phyloP scores from a whole-genome alignment of 331 rosid genomes.

The Cydonia oblonga region DNA sequence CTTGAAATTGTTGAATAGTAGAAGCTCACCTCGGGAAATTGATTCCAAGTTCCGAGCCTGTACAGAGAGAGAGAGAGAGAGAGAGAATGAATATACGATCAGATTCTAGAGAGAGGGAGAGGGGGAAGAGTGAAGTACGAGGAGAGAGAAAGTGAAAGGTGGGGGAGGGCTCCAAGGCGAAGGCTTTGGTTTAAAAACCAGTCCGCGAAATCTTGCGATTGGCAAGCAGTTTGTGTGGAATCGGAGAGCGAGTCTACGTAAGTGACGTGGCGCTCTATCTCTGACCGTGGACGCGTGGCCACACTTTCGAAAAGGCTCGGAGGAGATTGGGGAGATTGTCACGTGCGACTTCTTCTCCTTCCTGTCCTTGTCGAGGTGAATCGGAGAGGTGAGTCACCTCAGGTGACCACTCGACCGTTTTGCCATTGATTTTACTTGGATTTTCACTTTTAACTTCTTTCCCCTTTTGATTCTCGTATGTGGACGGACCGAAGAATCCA shows the following conservation, averaged over 20 bases:
- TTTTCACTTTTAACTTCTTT: no score
- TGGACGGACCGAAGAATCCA: no score
- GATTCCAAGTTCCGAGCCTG: not conserved
- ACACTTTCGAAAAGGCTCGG: not conserved
- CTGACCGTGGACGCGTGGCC: conserved; percentile 15
- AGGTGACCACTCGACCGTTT: no score
- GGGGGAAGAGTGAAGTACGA: not conserved
- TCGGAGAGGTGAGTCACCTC: no score
- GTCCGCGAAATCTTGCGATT: conserved; percentile 1
- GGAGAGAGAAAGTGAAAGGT: not conserved
- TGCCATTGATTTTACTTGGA: no score
- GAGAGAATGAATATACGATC: conserved; percentile 7
- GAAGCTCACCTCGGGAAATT: not conserved
- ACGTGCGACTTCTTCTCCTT: conserved; percentile 26
- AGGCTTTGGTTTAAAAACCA: not conserved
- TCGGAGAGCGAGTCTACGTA: not conserved
- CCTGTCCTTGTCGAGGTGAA: not conserved
- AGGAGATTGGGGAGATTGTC: not conserved
- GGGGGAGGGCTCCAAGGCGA: not conserved
- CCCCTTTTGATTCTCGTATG: no score
- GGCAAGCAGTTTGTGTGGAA: not conserved
- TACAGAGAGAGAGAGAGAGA: not conserved
- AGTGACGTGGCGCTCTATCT: conserved; percentile 18
- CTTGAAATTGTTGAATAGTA: not conserved
- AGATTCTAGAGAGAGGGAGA: conserved; percentile 1